Evolutionary conservation across 768 basidiomycete species (phyloP).

Genomic region (Suillus decipiens): DNA sequence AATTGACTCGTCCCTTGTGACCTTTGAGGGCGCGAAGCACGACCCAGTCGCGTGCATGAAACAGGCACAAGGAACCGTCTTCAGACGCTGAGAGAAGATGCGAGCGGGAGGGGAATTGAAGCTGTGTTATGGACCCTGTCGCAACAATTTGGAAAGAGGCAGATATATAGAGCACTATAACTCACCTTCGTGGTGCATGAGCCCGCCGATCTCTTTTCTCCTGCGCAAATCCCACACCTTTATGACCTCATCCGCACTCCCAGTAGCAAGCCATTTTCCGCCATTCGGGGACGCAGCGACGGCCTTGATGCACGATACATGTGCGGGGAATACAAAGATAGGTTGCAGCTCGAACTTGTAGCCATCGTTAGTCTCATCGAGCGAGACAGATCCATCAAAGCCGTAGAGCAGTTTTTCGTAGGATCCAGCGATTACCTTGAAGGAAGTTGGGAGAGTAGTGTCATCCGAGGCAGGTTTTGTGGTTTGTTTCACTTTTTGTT

Average conservation of each 20-base stretch:
- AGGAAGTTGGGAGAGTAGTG: conserved; percentile 52
- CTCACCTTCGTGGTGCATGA: conserved; percentile 93
- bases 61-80: conserved; percentile 88
- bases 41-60: conserved; percentile 92
- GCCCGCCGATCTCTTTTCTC: conserved; percentile 89
- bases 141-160: neutral
- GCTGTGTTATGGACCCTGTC: conserved; percentile 87
- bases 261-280: conserved; percentile 95
- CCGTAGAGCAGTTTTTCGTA: conserved; percentile 98
- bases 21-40: conserved; percentile 87
- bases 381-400: conserved; percentile 61
- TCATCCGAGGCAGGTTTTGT: conserved; percentile 4
- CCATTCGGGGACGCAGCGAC: conserved; percentile 86
- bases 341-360: conserved; percentile 59
- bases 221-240: conserved; percentile 96
- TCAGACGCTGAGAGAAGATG: conserved; percentile 91
- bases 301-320: conserved; percentile 89
- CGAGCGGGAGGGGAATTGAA: conserved; percentile 84
- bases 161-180: conserved; percentile 12
- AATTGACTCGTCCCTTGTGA: conserved; percentile 91
- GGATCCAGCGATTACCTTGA: conserved; percentile 88
- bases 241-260: conserved; percentile 93
- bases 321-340: conserved; percentile 95
- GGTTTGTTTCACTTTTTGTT: conserved; percentile 28
- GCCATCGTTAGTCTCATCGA: conserved; percentile 22